Conservation (phyloP, 495 filamentous ascomycete species). For the Xylaria castorea region DNA sequence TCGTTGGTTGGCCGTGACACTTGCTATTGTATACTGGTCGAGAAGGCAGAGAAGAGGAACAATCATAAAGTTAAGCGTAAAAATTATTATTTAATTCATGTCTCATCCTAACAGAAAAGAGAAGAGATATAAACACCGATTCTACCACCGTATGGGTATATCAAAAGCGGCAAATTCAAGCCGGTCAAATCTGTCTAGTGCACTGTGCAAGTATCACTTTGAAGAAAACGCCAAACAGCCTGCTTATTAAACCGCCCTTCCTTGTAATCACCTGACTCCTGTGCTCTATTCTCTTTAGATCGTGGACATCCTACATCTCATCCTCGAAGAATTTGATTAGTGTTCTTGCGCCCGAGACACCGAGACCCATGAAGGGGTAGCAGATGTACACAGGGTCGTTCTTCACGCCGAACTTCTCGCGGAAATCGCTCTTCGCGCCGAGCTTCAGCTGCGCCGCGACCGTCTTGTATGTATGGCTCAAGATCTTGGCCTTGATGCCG, state of each 20-base stretch:
- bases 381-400: conserved; percentile 83
- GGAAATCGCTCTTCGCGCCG: conserved; percentile 83
- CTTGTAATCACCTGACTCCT: neutral
- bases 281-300: conserved; percentile 4
- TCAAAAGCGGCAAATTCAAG: conserved; percentile 1
- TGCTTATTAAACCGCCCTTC: neutral
- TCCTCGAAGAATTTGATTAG: conserved; percentile 86
- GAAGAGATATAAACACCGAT: conserved; percentile 1
- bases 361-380: conserved; percentile 81
- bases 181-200: conserved; percentile 4
- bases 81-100: conserved; percentile 13
- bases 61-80: neutral
- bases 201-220: neutral
- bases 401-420: conserved; percentile 79
- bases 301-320: conserved; percentile 50
- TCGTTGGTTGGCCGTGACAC: too few relatives aligned
- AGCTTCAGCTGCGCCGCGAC: conserved; percentile 79
- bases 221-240: conserved; percentile 9
- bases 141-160: conserved; percentile 19
- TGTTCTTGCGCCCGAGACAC: conserved; percentile 75
- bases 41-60: neutral
- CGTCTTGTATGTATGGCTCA: conserved; percentile 76
- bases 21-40: neutral
- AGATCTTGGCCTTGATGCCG: conserved; percentile 72
- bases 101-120: conserved; percentile 7